Evolutionary conservation across 2,329 filamentous ascomycete genomes (phyloP).

Genomic region (Grosmannia serpens): DNA sequence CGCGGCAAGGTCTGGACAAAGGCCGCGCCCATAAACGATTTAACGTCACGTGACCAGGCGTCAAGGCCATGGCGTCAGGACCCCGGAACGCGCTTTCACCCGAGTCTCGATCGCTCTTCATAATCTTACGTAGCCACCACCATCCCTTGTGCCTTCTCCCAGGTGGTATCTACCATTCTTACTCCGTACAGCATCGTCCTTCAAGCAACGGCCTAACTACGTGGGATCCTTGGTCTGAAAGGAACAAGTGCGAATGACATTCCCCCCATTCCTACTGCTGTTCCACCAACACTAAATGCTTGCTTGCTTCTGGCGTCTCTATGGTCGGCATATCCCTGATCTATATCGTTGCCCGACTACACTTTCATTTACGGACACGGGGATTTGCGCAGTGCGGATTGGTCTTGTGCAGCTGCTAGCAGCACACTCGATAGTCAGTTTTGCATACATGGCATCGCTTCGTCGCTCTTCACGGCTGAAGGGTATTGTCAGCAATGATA

Average conservation of each 20-base stretch:
- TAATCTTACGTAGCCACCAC: neutral
- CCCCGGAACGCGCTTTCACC: constrained; percentile 12
- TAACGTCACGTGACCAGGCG: constrained; percentile 17
- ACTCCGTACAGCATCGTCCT: neutral
- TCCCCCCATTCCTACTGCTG: no score
- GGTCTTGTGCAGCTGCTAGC: neutral
- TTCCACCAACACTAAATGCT: neutral
- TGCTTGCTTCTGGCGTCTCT: neutral
- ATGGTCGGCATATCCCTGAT: no score
- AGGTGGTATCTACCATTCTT: no score
- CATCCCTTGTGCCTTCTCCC: neutral
- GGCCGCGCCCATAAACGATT: neutral
- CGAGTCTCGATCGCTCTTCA: neutral
- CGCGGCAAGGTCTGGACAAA: neutral
- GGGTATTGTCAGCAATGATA: constrained; percentile 16
- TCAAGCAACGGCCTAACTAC: neutral
- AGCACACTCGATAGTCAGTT: neutral
- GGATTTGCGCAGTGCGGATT: neutral
- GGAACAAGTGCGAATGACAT: neutral
- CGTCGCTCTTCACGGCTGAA: constrained; percentile 29
- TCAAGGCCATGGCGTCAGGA: constrained; percentile 7
- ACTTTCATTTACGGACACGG: neutral
- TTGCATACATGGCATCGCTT: constrained; percentile 16
- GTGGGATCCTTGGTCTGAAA: neutral
- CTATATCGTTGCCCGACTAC: neutral